These are phyloP conservation scores for Leccinum pachyderme DNA, from an alignment of 1,284 basidiomycete species.

Conservation along the genomic window DNA sequence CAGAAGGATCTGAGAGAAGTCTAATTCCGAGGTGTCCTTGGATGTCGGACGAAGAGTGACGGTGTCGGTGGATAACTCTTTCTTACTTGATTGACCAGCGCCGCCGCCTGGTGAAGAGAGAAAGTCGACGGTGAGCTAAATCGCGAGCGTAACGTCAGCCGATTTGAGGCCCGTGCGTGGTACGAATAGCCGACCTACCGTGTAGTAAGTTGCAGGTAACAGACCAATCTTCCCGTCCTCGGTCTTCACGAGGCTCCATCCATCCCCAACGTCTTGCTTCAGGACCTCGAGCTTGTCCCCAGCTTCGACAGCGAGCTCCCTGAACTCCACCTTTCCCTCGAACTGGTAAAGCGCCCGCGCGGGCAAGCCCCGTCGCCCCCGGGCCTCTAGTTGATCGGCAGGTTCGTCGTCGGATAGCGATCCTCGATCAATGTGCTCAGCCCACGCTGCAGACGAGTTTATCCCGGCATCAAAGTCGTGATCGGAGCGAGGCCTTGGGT, in stretches of 20 bases:
- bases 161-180: neutral
- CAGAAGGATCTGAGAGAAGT: constrained; percentile 51
- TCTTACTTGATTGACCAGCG: constrained; percentile 26
- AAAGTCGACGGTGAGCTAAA: constrained; percentile 64
- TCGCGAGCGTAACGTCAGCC: neutral
- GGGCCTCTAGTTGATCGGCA: constrained; percentile 35
- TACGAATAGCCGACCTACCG: constrained; percentile 41
- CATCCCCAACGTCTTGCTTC: constrained; percentile 64
- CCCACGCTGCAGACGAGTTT: constrained; percentile 75
- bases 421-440: constrained; percentile 51
- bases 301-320: constrained; percentile 62
- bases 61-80: constrained; percentile 42
- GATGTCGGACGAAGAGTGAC: constrained; percentile 55
- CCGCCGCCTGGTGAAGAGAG: constrained; percentile 46
- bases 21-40: constrained; percentile 24
- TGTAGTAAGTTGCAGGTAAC: constrained; percentile 70
- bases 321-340: constrained; percentile 68
- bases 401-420: constrained; percentile 43
- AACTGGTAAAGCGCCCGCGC: constrained; percentile 72
- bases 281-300: constrained; percentile 66
- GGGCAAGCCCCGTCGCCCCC: constrained; percentile 41
- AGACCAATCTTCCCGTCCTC: constrained; percentile 60
- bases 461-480: constrained; percentile 71
- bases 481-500: constrained; percentile 23
- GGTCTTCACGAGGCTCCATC: constrained; percentile 69